A percentile compares a stretch with the other conserved stretches of the same genome.
Evolutionary conservation across 140 eudicot genomes (phyloP).

Genomic region (Anethum foeniculum): DNA sequence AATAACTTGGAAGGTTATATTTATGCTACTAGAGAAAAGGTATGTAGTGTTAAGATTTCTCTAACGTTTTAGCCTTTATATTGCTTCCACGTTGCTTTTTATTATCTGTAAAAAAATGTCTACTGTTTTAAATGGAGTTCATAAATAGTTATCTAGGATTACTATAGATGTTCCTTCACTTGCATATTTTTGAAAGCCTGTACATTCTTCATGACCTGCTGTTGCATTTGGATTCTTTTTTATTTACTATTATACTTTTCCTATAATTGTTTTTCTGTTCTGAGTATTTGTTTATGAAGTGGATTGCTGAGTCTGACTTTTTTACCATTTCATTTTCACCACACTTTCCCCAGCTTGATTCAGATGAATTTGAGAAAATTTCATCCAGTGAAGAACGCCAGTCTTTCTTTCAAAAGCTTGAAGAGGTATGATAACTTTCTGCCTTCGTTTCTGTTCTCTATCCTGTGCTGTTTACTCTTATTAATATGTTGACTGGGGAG

Average conservation of each 20-base stretch:
- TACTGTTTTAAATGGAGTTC: background rate
- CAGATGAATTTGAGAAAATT: conserved; percentile 62
- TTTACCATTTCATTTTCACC: conserved; percentile 16
- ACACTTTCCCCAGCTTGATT: conserved; percentile 53
- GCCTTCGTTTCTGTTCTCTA: conserved; percentile 17
- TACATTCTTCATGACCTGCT: background rate
- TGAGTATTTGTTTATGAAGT: background rate
- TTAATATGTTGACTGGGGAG: background rate
- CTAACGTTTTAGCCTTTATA: background rate
- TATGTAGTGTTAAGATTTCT: background rate
- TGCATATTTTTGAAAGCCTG: background rate
- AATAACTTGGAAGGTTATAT: conserved; percentile 88
- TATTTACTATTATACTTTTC: background rate
- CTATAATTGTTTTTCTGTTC: background rate
- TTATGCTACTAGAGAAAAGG: conserved; percentile 90
- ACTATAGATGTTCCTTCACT: background rate
- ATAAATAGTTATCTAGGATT: background rate
- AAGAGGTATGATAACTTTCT: conserved; percentile 53
- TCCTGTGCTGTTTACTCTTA: background rate
- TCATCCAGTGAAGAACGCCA: conserved; percentile 73
- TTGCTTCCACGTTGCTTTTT: background rate
- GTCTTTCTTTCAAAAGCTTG: conserved; percentile 67
- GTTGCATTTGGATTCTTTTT: background rate
- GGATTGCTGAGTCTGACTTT: background rate
- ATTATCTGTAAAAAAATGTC: background rate